A percentile compares a stretch with the other conserved stretches of the same genome.
Evolutionary conservation across 148 eudicot genomes (phyloP).

Genomic region (Vaccinium macrocarpon): DNA sequence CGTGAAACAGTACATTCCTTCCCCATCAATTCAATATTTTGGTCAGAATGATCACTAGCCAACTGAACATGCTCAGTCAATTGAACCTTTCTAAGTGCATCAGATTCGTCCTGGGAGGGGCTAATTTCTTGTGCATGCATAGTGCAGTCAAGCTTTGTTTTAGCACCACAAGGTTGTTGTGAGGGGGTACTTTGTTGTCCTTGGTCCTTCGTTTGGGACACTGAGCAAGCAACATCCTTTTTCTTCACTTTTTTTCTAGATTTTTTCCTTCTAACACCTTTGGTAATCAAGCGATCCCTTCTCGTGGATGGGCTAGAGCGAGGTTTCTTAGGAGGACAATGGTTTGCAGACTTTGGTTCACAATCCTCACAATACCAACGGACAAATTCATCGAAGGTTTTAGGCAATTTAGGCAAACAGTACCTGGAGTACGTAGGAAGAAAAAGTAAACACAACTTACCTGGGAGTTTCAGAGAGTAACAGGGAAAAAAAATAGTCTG

Average conservation of each 20-base stretch:
- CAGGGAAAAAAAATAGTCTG: not conserved
- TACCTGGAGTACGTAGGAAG: conserved; percentile 36
- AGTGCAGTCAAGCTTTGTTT: conserved; percentile 6
- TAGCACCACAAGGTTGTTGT: not conserved
- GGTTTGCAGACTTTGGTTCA: conserved; percentile 16
- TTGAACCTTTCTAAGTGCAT: not conserved
- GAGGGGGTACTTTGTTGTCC: not conserved
- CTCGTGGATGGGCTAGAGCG: conserved; percentile 6
- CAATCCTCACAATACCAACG: conserved; percentile 57
- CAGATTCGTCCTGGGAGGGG: not conserved
- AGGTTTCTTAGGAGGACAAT: conserved; percentile 9
- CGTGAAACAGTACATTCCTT: not conserved
- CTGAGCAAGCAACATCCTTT: not conserved
- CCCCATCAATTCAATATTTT: not conserved
- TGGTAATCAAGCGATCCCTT: conserved; percentile 1
- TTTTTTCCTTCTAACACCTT: not conserved
- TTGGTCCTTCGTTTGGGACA: conserved; percentile 9
- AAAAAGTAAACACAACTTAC: not conserved
- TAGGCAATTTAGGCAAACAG: conserved; percentile 42
- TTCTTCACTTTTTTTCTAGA: conserved; percentile 9
- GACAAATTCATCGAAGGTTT: conserved; percentile 45
- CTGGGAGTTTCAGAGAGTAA: not conserved
- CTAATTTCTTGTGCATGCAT: not conserved
- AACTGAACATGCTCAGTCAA: not conserved
- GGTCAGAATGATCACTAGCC: conserved; percentile 6